Conservation (phyloP, 192 early-diverging fungal genomes). For the Coemansia sp. region DNA sequence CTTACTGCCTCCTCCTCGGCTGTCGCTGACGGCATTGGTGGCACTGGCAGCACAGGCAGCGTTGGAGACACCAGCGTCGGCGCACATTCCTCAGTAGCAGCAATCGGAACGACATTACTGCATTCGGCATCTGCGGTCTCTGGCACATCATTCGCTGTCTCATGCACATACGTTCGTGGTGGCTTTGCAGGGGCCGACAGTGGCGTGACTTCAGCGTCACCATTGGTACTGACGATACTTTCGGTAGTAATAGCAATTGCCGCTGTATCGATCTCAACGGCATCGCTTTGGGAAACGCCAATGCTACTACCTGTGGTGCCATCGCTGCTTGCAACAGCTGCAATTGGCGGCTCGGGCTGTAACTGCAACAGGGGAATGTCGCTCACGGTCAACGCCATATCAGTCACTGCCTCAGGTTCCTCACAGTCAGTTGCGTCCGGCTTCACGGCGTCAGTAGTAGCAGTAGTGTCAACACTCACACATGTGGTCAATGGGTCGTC, state of each 20-base stretch:
- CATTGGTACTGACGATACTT: neutral
- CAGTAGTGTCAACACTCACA: neutral
- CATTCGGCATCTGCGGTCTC: neutral
- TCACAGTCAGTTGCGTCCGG: neutral
- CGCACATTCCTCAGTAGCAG: neutral
- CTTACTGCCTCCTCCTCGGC: neutral
- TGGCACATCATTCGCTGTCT: neutral
- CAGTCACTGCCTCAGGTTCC: neutral
- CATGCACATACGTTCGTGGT: constrained; percentile 4
- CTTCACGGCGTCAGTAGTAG: neutral
- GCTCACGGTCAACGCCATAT: neutral
- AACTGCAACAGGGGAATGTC: neutral
- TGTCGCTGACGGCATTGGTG: neutral
- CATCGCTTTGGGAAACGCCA: neutral
- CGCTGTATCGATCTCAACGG: neutral
- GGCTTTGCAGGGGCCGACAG: constrained; percentile 19
- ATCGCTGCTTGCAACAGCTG: neutral
- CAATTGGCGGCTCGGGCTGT: neutral
- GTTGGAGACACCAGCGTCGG: constrained; percentile 1
- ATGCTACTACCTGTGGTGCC: neutral
- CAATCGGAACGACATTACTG: neutral
- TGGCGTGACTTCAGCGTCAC: neutral
- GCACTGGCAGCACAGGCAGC: neutral
- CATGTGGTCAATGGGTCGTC: neutral
- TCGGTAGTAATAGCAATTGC: neutral